phyloP scores from a whole-genome alignment of 805 yeast species.

The Monosporozyma servazzii region DNA sequence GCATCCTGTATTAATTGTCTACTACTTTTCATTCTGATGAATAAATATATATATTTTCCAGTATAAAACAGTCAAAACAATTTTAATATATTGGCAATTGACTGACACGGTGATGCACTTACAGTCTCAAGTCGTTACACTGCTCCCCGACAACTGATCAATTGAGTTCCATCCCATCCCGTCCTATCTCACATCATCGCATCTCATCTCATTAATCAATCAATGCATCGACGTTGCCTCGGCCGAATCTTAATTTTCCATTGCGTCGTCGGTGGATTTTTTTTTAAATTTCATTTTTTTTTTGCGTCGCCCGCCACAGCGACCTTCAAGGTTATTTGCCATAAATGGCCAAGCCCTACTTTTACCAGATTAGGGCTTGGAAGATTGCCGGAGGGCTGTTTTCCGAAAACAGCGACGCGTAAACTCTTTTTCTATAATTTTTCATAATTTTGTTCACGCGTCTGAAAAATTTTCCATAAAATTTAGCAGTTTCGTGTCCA shows the following conservation, averaged over 20 bases:
- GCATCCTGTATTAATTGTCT: constrained; percentile 35
- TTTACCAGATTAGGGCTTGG: background rate
- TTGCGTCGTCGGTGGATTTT: background rate
- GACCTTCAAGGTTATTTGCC: background rate
- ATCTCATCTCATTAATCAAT: background rate
- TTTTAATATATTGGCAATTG: background rate
- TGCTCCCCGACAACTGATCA: background rate
- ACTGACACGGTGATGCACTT: background rate
- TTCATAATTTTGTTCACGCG: background rate
- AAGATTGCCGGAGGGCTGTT: background rate
- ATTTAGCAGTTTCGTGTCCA: background rate
- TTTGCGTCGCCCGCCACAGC: background rate
- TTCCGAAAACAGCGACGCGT: background rate
- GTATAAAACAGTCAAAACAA: too few relatives aligned
- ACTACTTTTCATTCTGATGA: constrained; percentile 7
- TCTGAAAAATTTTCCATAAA: background rate
- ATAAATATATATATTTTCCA: too few relatives aligned
- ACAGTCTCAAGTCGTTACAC: background rate
- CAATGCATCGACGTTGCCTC: background rate
- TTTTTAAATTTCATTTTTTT: background rate
- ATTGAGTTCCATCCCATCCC: background rate
- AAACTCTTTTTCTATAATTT: background rate
- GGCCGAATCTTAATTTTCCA: background rate
- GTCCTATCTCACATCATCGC: background rate
- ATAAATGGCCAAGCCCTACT: background rate